These are phyloP conservation scores for Millerozyma miso DNA, from an alignment of 805 yeast species.

Conservation along the genomic window DNA sequence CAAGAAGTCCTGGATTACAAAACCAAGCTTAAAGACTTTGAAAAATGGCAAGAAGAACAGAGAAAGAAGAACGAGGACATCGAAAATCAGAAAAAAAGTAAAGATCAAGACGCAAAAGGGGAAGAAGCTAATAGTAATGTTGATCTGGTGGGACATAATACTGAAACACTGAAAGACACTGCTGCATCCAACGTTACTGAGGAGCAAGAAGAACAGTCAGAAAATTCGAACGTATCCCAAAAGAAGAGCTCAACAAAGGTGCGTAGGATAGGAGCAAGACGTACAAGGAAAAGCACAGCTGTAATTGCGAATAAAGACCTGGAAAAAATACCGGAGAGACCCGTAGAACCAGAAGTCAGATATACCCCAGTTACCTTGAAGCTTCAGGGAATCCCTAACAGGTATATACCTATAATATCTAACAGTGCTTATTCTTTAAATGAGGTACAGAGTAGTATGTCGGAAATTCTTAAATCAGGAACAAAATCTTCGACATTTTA, in stretches of 20 bases:
- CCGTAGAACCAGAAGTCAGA: constrained; percentile 41
- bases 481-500: constrained; percentile 55
- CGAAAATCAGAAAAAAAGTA: constrained; percentile 21
- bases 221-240: constrained; percentile 7
- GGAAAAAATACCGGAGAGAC: constrained; percentile 22
- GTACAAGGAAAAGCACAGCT: constrained; percentile 6
- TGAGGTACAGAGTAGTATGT: constrained; percentile 60
- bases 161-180: constrained; percentile 11
- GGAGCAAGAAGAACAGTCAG: constrained; percentile 7
- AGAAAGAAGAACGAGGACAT: constrained; percentile 19
- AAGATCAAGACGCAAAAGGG: constrained; percentile 16
- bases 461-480: constrained; percentile 54
- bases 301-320: constrained; percentile 7
- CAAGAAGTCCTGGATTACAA: constrained; percentile 46
- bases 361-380: constrained; percentile 65
- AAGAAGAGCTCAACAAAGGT: constrained; percentile 12
- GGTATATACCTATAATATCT: constrained; percentile 58
- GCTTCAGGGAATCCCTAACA: constrained; percentile 59
- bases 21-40: constrained; percentile 23
- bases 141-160: constrained; percentile 11
- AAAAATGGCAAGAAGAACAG: constrained; percentile 23
- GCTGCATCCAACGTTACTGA: neutral
- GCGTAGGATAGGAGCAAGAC: constrained; percentile 4
- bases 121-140: constrained; percentile 14
- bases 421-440: constrained; percentile 61